Evolutionary conservation across 306 rosid species (phyloP), one percentile per base, ranked within the genome.

Genomic region (Argentina anserina): DNA sequence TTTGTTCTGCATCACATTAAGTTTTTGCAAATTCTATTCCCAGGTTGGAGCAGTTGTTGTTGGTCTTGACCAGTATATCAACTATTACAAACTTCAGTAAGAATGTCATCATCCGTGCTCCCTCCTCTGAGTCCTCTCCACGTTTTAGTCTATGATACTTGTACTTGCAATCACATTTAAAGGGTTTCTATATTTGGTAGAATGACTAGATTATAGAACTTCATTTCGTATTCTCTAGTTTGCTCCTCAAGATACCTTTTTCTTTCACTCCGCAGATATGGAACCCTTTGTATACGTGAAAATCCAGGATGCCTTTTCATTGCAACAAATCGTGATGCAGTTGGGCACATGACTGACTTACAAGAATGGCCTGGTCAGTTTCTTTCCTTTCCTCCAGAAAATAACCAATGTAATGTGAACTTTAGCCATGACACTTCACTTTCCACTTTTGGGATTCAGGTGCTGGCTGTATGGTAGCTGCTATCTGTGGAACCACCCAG

Each of bases 41-140:
- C 92, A 94, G 97, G 97, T 94, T 79, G 98, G 97, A 81, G 98
- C 98, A 73, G 98, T 94, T 7, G 91, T 94, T 81, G 98, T 94
- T 74, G 98, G 98, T 71, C 20, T 91, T 75, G 98, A 91, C 81
- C 97, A 80, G 52, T 66, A 79, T 79, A 86, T 94, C 25, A 94
- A 91, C 89, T 91, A 91, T 85, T 89, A 89, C 91, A 94, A 94
- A 86, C 96, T 94, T 81, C 97, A 91, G 98, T 94, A 88, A 87
- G 96, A 78, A 81, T 34, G 58, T 65, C 53, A 33, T 29, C 40
- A 60, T 71, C 34, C 66, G 37, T 21, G 41, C 71, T 58, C 17
- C 25, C 46, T 72, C n/a, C 65, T n/a, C n/a, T n/a, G n/a, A n/a
- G n/a, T n/a, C n/a, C n/a, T 42, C 60, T 2, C 20, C 4, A 21